A percentile compares a stretch with the other conserved stretches of the same genome.
Conservation (phyloP, 2,329 filamentous ascomycete species). For the Verticillium tricorpus region DNA sequence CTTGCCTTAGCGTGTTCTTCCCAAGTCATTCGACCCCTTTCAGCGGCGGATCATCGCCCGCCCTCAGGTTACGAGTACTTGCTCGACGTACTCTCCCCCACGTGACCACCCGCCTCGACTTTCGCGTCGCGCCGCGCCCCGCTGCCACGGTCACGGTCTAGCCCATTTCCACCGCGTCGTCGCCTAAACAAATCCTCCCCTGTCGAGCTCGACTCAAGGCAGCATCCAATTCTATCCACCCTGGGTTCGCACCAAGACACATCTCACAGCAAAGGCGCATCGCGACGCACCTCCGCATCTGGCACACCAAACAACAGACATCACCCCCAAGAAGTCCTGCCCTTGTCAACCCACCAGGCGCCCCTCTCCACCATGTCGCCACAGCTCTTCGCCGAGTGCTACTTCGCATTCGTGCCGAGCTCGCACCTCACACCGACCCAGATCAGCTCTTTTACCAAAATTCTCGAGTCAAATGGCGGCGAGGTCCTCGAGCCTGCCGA, state of each 20-base stretch:
- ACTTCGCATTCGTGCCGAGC: slow-evolving; percentile 42
- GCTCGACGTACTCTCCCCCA: not conserved
- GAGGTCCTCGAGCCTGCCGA: slow-evolving; percentile 40
- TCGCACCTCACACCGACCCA: slow-evolving; percentile 31
- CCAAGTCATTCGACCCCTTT: not conserved
- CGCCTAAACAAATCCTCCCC: not conserved
- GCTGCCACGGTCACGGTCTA: not conserved
- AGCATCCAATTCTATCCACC: not conserved
- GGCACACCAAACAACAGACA: not conserved
- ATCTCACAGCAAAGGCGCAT: not conserved
- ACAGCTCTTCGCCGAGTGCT: slow-evolving; percentile 37
- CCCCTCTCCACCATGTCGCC: not conserved
- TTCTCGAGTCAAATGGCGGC: slow-evolving; percentile 46
- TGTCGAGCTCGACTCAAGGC: not conserved
- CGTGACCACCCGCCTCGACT: not conserved
- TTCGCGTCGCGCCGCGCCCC: not conserved
- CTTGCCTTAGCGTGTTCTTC: not conserved
- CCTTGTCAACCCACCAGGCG: not conserved
- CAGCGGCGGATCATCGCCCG: no score
- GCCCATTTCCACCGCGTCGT: not conserved
- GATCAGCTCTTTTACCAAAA: slow-evolving; percentile 37
- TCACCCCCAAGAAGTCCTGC: not conserved
- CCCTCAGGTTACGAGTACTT: not conserved
- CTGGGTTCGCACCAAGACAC: not conserved
- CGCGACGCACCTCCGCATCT: not conserved